Conservation (phyloP, 768 basidiomycete genomes). For the Xerocomus spinulosus region DNA sequence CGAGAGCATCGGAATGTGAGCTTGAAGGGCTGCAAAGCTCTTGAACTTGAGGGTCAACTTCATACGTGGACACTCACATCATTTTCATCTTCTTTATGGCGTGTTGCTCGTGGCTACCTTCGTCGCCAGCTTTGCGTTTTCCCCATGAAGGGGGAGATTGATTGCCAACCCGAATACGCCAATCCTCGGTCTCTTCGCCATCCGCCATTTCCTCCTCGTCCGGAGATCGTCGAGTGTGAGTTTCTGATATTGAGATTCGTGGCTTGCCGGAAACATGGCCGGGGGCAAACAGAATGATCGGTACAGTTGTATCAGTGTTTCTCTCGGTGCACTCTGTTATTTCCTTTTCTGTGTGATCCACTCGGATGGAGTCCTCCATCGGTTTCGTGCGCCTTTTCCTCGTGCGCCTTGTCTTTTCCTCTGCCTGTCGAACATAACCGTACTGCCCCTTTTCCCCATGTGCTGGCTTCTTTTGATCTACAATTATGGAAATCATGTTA, state of each 20-base stretch:
- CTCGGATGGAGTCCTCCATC: slow-evolving; percentile 21
- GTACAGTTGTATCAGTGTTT: slow-evolving; percentile 6
- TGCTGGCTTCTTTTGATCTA: slow-evolving; percentile 62
- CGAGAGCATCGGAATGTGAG: neutral
- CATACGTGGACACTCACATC: slow-evolving; percentile 30
- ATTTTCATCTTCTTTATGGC: slow-evolving; percentile 41
- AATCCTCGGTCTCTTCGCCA: slow-evolving; percentile 51
- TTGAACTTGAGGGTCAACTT: slow-evolving; percentile 1
- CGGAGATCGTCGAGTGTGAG: slow-evolving; percentile 38
- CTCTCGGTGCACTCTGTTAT: slow-evolving; percentile 8
- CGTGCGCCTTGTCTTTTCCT: slow-evolving; percentile 59
- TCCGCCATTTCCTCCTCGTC: slow-evolving; percentile 70
- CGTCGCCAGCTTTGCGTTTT: slow-evolving; percentile 49
- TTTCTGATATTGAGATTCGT: slow-evolving; percentile 24
- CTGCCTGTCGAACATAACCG: slow-evolving; percentile 72
- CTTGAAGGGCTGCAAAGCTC: slow-evolving; percentile 3
- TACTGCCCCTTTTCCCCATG: slow-evolving; percentile 79
- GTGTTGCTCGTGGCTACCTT: slow-evolving; percentile 27
- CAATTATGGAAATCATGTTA: slow-evolving; percentile 55
- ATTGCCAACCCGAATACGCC: slow-evolving; percentile 62
- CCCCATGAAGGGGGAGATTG: slow-evolving; percentile 66
- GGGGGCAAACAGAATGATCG: slow-evolving; percentile 27
- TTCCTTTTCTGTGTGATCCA: slow-evolving; percentile 20
- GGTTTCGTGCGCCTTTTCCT: slow-evolving; percentile 45
- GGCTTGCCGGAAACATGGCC: slow-evolving; percentile 21